Base-by-base conservation (phyloP, 257 asterid species). In the Solanum medicagineum region DNA sequence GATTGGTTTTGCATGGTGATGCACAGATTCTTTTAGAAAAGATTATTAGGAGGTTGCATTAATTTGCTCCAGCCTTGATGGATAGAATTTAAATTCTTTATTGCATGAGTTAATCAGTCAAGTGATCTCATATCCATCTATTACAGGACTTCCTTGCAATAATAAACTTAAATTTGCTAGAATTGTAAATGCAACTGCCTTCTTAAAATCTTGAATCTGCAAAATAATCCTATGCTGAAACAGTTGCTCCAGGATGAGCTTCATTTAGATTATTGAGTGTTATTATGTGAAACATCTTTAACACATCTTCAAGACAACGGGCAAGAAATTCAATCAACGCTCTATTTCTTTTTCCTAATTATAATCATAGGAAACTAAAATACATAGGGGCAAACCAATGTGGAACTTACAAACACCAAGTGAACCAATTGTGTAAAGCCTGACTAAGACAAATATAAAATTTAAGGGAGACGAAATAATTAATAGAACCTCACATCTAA, bases 331-430 rank as follows among this genome's bases (percentile, higher is more conserved):
- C 47, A 16, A 77, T 77, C 63, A 36, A 77, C 66, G 16, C 63
- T 53, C 14, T 29, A 17, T 70, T 29, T 79, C 49, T 53, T 49
- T 73, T 79, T 79, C 65, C 65, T 79, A 55, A 79, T 10, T 53
- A 79, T 51, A 79, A 29, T 79, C 9, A 26, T 79, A 79, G 44
- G 45, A 29, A 54, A 79, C 83, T 84, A 86, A 87, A 87, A 85
- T 87, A 89, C 91, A 91, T 44, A 66, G 74, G 24, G 53, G 86
- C 89, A 86, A 87, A 87, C 86, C 87, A 87, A 85, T 75, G 79
- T 83, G 68, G 79, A 74, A 88, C 83, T 79, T 89, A 90, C 91
- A 90, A 88, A 56, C 83, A 69, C 80, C 81, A 83, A 71, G 85
- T 77, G 77, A 86, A 88, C 80, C 87, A 81, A 87, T 80, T 80